phyloP scores from a whole-genome alignment of 192 early-diverging fungal genomes.

The Kappamyces sp. region DNA sequence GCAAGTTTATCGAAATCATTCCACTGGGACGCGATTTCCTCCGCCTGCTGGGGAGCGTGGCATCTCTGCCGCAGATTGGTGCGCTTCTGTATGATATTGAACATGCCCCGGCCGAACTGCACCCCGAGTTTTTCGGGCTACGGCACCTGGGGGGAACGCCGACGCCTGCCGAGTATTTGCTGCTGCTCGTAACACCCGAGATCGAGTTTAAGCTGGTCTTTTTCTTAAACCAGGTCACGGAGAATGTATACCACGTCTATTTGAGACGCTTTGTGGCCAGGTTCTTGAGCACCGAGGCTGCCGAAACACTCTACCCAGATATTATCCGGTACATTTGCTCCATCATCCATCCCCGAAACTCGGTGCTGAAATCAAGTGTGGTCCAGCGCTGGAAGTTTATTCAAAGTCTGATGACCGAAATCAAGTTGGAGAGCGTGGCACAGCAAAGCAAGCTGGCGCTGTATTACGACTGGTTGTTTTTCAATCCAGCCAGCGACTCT shows the following conservation, averaged over 20 bases:
- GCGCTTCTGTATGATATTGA: slow-evolving; percentile 56
- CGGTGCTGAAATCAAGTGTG: slow-evolving; percentile 59
- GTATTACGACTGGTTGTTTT: slow-evolving; percentile 77
- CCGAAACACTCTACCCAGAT: slow-evolving; percentile 57
- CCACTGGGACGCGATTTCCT: slow-evolving; percentile 63
- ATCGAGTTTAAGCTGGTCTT: slow-evolving; percentile 63
- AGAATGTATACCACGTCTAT: slow-evolving; percentile 44
- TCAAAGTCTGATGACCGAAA: slow-evolving; percentile 47
- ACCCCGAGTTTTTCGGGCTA: slow-evolving; percentile 52
- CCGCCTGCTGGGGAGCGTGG: slow-evolving; percentile 56
- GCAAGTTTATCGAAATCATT: background rate
- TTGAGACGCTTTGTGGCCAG: slow-evolving; percentile 61
- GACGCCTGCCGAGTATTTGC: slow-evolving; percentile 55
- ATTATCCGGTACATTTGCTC: slow-evolving; percentile 69
- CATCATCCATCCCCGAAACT: slow-evolving; percentile 68
- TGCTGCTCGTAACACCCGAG: slow-evolving; percentile 54
- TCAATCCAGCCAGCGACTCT: slow-evolving; percentile 52
- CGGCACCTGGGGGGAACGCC: slow-evolving; percentile 51
- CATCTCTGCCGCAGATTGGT: slow-evolving; percentile 43
- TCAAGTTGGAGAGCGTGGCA: slow-evolving; percentile 56
- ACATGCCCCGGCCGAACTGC: slow-evolving; percentile 41
- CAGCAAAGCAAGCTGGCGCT: slow-evolving; percentile 67
- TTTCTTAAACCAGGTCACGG: slow-evolving; percentile 55
- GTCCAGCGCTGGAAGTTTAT: slow-evolving; percentile 69
- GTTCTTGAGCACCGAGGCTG: slow-evolving; percentile 49